Conservation (phyloP, 1,139 yeast species). For the Wickerhamiella infanticola region DNA sequence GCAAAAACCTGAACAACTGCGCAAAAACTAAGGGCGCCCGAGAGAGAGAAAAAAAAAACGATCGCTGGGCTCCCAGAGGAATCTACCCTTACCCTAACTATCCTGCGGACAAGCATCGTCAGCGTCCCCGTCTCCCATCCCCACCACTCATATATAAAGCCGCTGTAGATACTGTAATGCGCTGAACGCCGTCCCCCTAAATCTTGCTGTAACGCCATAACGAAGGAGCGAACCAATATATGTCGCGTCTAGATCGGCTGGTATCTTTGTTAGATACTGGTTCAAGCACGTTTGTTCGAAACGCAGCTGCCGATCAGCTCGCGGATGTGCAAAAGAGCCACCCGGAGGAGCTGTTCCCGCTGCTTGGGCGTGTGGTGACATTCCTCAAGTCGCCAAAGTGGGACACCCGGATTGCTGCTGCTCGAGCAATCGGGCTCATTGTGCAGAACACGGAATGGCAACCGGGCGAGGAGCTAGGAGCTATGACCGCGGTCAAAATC, state of each 20-base stretch:
- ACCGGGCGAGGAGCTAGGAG: conserved; percentile 35
- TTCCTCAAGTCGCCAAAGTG: conserved; percentile 69
- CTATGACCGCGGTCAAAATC: conserved; percentile 6
- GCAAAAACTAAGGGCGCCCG: too few relatives aligned
- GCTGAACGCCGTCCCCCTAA: too few relatives aligned
- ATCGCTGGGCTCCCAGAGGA: too few relatives aligned
- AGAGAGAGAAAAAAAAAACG: too few relatives aligned
- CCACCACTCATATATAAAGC: background rate
- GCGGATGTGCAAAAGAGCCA: conserved; percentile 89
- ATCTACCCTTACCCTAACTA: background rate
- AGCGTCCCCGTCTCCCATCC: background rate
- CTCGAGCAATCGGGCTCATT: conserved; percentile 88
- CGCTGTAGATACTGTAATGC: background rate
- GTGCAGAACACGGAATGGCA: conserved; percentile 80
- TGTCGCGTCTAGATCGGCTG: conserved; percentile 26
- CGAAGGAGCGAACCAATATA: background rate
- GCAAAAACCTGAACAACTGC: too few relatives aligned
- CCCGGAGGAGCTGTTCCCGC: conserved; percentile 77
- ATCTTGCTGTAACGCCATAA: too few relatives aligned
- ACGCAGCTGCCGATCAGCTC: conserved; percentile 94
- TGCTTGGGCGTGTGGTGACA: conserved; percentile 83
- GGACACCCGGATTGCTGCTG: conserved; percentile 95
- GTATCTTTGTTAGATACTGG: conserved; percentile 70
- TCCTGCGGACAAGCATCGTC: background rate
- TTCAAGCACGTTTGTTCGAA: conserved; percentile 82